Conservation (phyloP, 306 rosid genomes). For the Quercus robur region DNA sequence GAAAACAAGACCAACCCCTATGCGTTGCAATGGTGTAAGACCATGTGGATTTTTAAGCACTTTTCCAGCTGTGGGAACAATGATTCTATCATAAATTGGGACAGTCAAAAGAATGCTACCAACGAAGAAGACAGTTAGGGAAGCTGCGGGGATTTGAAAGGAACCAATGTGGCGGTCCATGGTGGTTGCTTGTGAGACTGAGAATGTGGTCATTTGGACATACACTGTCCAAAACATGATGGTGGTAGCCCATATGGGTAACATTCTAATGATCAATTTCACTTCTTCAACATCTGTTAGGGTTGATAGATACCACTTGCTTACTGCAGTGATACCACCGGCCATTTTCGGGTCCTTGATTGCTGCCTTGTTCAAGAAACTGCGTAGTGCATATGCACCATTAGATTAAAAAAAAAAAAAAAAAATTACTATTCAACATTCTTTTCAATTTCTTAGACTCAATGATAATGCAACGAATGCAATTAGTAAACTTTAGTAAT, state of each 20-base stretch:
- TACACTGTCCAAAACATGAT: slow-evolving; percentile 77
- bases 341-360: slow-evolving; percentile 27
- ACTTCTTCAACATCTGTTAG: slow-evolving; percentile 87
- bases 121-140: slow-evolving; percentile 72
- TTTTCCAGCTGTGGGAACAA: slow-evolving; percentile 42
- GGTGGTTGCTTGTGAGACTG: slow-evolving; percentile 84
- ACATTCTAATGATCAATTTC: slow-evolving; percentile 58
- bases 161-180: slow-evolving; percentile 74
- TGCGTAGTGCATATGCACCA: slow-evolving; percentile 16
- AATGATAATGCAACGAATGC: no score
- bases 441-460: no score
- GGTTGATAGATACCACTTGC: slow-evolving; percentile 62
- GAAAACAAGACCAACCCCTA: slow-evolving; percentile 59
- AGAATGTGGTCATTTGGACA: slow-evolving; percentile 89
- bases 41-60: slow-evolving; percentile 53
- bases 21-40: slow-evolving; percentile 58
- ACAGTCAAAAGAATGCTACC: slow-evolving; percentile 70
- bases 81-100: slow-evolving; percentile 64
- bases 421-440: no score
- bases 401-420: not conserved
- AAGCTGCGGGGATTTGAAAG: slow-evolving; percentile 71
- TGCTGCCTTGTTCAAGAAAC: slow-evolving; percentile 86
- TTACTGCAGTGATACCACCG: not conserved
- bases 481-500: no score
- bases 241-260: slow-evolving; percentile 94